phyloP scores from a whole-genome alignment of 148 eudicot species.

The Dysphania ambrosioides region DNA sequence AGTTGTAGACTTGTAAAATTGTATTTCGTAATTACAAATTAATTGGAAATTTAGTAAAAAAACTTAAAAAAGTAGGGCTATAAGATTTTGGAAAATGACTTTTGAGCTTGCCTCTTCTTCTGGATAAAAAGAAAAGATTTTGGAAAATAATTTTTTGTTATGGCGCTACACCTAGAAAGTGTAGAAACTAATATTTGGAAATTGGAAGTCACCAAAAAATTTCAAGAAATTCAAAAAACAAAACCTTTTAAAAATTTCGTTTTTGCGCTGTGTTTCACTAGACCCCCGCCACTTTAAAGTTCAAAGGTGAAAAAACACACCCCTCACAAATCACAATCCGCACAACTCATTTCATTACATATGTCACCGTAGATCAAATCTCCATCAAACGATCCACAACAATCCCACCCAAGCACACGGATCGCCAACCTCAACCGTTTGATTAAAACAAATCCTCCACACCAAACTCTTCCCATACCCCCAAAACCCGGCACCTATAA shows the following conservation, averaged over 20 bases:
- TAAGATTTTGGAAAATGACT: too few species aligned
- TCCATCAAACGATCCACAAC: conserved; percentile 21
- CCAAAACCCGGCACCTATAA: conserved; percentile 19
- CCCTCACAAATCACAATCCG: conserved; percentile 4
- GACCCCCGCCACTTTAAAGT: conserved; percentile 24
- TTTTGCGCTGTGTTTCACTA: conserved; percentile 1
- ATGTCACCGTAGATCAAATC: not conserved
- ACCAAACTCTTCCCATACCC: not conserved
- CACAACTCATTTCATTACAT: not conserved
- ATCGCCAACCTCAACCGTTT: conserved; percentile 12
- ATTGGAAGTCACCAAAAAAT: too few species aligned
- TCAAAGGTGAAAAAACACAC: conserved; percentile 8
- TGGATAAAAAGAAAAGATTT: too few species aligned
- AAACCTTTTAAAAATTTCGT: not conserved
- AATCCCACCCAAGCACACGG: conserved; percentile 3
- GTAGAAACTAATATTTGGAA: too few species aligned
- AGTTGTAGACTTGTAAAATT: too few species aligned
- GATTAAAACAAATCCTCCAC: conserved; percentile 10
- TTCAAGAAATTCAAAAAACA: not conserved
- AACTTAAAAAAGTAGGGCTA: too few species aligned
- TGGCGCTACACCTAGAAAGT: too few species aligned
- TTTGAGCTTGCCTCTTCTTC: too few species aligned
- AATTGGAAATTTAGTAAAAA: too few species aligned
- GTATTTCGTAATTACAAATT: too few species aligned
- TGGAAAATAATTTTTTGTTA: too few species aligned